Conservation (phyloP, 805 yeast species). For the Spathaspora girioi region DNA sequence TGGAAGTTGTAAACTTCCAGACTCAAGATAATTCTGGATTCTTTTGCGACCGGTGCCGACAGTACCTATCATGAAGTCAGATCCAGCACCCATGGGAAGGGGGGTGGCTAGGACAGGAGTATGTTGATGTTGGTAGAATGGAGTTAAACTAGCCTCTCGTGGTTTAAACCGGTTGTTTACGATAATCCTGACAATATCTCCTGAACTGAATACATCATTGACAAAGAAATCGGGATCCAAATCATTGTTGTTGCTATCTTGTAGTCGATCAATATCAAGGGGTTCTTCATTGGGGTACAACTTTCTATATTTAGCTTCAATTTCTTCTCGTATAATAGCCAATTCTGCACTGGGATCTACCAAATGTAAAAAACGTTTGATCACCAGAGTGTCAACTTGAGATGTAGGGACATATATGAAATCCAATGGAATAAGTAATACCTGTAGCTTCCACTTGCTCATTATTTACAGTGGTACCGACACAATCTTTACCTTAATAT, state of each 20-base stretch:
- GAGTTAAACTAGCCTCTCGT: slow-evolving; percentile 2
- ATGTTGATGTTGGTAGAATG: neutral
- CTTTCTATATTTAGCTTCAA: slow-evolving; percentile 52
- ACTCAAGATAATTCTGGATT: slow-evolving; percentile 1
- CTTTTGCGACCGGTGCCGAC: slow-evolving; percentile 1
- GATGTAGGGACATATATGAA: slow-evolving; percentile 15
- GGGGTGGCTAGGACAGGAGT: neutral
- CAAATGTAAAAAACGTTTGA: slow-evolving; percentile 60
- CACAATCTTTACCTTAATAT: neutral
- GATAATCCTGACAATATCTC: slow-evolving; percentile 33
- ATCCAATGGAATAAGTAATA: slow-evolving; percentile 27
- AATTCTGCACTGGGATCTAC: slow-evolving; percentile 48
- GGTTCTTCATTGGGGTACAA: slow-evolving; percentile 63
- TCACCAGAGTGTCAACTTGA: slow-evolving; percentile 19
- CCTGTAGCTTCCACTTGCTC: slow-evolving; percentile 33
- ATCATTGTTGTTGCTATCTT: slow-evolving; percentile 67
- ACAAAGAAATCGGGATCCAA: slow-evolving; percentile 73
- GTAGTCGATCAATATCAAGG: slow-evolving; percentile 56
- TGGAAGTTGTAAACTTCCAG: neutral
- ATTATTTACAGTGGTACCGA: slow-evolving; percentile 3
- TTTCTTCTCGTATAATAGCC: slow-evolving; percentile 48
- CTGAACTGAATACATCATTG: slow-evolving; percentile 54
- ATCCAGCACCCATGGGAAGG: neutral
- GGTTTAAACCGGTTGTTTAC: slow-evolving; percentile 21
- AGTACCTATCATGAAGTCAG: neutral